phyloP scores from a whole-genome alignment of 1,139 yeast genomes.

The Candida sp. region DNA sequence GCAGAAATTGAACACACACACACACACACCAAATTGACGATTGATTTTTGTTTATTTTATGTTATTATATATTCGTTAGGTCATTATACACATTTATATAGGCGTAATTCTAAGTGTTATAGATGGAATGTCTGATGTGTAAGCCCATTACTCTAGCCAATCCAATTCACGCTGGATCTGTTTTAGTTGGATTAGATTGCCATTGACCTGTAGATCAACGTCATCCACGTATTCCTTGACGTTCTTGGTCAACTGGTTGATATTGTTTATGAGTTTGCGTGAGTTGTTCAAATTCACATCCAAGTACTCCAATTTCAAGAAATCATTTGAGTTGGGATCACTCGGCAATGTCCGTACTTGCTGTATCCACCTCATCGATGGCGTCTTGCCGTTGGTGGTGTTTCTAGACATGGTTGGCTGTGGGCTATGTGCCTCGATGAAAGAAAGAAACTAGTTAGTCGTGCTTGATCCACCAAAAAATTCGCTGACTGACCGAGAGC shows the following conservation, averaged over 20 bases:
- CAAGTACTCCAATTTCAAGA: conserved; percentile 46
- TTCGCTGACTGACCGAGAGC: not conserved
- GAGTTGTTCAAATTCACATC: conserved; percentile 50
- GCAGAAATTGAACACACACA: not conserved
- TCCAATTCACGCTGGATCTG: conserved; percentile 28
- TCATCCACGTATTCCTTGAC: conserved; percentile 23
- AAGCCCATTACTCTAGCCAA: conserved; percentile 25
- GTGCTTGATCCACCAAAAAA: conserved; percentile 1
- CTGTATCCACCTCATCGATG: conserved; percentile 32
- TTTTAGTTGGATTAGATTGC: conserved; percentile 29
- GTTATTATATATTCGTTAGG: not conserved
- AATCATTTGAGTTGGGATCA: conserved; percentile 39
- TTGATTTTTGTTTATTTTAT: not conserved
- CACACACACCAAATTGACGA: not conserved
- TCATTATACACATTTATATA: conserved; percentile 2
- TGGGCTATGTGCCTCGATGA: not conserved
- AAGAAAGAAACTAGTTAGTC: not conserved
- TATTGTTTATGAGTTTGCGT: conserved; percentile 38
- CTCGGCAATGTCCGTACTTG: conserved; percentile 45
- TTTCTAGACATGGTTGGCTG: not conserved
- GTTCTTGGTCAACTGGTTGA: conserved; percentile 27
- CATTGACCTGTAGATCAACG: conserved; percentile 28
- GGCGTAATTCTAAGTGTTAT: not conserved
- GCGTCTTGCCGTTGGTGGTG: not conserved
- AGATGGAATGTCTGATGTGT: not conserved